Conservation (phyloP, 2,329 filamentous ascomycete species). For the Talaromyces islandicus region DNA sequence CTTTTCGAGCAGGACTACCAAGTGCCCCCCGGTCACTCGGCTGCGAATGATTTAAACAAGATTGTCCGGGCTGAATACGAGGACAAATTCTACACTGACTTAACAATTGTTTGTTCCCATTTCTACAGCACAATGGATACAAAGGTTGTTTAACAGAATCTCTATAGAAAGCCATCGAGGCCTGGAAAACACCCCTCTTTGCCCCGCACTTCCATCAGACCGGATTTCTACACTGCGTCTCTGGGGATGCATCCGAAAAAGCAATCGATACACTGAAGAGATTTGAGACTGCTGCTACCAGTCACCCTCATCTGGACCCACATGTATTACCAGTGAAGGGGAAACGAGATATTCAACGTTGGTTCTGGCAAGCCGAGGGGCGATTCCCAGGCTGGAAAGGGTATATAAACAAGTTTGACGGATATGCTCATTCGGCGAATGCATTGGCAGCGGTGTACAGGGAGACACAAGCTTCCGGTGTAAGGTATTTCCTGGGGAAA, state of each 20-base stretch:
- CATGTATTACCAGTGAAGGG: background rate
- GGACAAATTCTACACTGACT: conserved; percentile 50
- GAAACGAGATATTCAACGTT: background rate
- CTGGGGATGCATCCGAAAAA: conserved; percentile 43
- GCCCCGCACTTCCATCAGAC: conserved; percentile 49
- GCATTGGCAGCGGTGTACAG: conserved; percentile 44
- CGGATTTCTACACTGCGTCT: conserved; percentile 48
- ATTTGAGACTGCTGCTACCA: background rate
- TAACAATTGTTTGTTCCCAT: conserved; percentile 27
- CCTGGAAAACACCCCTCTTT: conserved; percentile 50
- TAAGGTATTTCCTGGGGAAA: conserved; percentile 41
- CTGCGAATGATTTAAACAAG: conserved; percentile 57
- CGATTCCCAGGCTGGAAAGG: conserved; percentile 50
- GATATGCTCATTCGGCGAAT: conserved; percentile 53
- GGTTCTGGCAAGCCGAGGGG: conserved; percentile 21
- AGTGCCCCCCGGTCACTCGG: conserved; percentile 46
- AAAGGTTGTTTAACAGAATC: background rate
- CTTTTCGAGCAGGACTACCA: conserved; percentile 42
- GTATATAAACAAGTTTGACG: conserved; percentile 53
- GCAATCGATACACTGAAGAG: background rate
- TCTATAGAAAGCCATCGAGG: conserved; percentile 45
- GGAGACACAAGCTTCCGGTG: conserved; percentile 34
- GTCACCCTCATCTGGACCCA: background rate
- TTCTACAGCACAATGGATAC: background rate
- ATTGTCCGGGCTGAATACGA: conserved; percentile 56